Evolutionary conservation across 1,284 basidiomycete genomes (phyloP), one percentile per base, ranked within the genome.

Genomic region (Athelia sp.): DNA sequence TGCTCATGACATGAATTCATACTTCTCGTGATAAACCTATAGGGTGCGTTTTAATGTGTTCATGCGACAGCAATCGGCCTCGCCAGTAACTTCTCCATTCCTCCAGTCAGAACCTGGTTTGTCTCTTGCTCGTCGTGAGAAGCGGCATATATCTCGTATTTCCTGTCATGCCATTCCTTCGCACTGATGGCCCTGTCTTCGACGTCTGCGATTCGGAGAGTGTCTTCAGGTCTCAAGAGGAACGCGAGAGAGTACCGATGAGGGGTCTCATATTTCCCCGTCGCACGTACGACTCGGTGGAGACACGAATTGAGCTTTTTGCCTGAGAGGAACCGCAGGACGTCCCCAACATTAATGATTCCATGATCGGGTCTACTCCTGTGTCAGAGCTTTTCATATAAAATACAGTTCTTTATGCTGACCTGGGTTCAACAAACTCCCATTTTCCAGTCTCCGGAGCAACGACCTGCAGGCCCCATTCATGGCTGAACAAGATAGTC

Each of bases 331-430:
- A 53, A 53, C 19, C 52, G 52, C 45, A 53, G 36, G 19, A 49
- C 46, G 17, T 53, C 52, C 14, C 52, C 52, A 34, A 53, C 49
- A 45, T 53, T 53, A 45, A 53, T 53, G 24, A 50, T 49, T 15
- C 49, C 52, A 46, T 53, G 49, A 11, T 45, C 49, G 13, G 49
- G 45, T 23, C 52, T 44, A 29, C 26, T 29, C 13, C 13, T 29
- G 6, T 13, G 26, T 29, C 26, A 29, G 26, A 4, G 26, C 26
- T 13, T 13, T 29, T 29, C 26, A 4, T 6, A 29, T 4, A 13
- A 13, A 29, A 29, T 29, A 4, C 26, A 29, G 6, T 13, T 29
- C 26, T 29, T n/a, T n/a, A 4, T 4, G 26, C 26, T 29, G 4
- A 29, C 26, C 26, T 29, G 21, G 52, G 52, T 36, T 50, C 43